Evolutionary conservation across 306 rosid genomes (phyloP), one percentile per base, ranked within the genome.

Genomic region (Neltuma alba): DNA sequence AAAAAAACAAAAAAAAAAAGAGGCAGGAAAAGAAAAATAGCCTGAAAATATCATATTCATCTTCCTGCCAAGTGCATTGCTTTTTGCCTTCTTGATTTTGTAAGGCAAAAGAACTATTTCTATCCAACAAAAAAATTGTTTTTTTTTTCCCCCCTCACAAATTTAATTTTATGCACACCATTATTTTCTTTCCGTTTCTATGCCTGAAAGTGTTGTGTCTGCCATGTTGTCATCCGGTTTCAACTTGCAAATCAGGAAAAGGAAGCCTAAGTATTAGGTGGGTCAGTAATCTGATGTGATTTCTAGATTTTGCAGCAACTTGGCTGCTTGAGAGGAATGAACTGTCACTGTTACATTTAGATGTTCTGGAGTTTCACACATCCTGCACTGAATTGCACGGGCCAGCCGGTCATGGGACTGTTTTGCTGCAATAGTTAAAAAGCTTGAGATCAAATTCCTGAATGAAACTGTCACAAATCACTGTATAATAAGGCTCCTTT

Each of bases 281-380:
- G 41, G 68, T 31, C 41, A 5, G 21, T 2, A 15, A 3, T 42
- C 12, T 27, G 52, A 6, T 23, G 4, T 28, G 66, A 7, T 6
- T 27, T 60, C 10, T 14, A 64, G 70, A 33, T 64, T 34, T 64
- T 16, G 44, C 70, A 33, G 42, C 42, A 64, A 64, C 7, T 34
- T 64, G 70, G 20, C 0, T 16, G 23, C 36, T 41, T 41, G 34
- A 23, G 45, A 21, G 52, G 21, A 40, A 18, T 38, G 48, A 37
- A 41, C 30, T 41, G 74, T 5, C 23, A 25, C 64, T 57, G 15
- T 16, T 44, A 18, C 16, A 58, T 60, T 60, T 28, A n/a, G 66
- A 60, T 28, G n/a, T 60, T 60, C 66, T 60, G 66, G 66, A 60
- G 65, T 27, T 58, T 58, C 36, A 27, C 34, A 60, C 20, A 60